Evolutionary conservation across 306 rosid genomes (phyloP).

Genomic region (Cucumis cinereus): DNA sequence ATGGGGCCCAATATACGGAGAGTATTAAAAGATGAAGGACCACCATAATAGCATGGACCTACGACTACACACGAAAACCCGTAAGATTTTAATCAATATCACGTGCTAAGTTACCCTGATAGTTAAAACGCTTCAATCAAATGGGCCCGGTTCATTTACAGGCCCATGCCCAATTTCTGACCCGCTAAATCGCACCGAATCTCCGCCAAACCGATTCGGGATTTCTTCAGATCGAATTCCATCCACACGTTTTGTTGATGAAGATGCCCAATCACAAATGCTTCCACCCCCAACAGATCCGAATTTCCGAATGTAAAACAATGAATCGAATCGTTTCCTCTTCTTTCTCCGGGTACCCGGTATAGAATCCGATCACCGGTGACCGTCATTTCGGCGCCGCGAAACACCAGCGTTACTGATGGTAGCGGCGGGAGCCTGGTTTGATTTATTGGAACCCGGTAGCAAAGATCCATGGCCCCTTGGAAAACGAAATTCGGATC

Average conservation of each 20-base stretch:
- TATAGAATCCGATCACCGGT: slow-evolving; percentile 39
- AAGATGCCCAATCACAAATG: slow-evolving; percentile 67
- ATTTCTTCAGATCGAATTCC: slow-evolving; percentile 60
- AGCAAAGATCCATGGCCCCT: slow-evolving; percentile 69
- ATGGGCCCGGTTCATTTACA: slow-evolving; percentile 5
- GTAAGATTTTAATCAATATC: neutral
- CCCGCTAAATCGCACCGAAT: slow-evolving; percentile 47
- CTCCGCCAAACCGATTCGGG: slow-evolving; percentile 55
- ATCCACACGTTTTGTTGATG: slow-evolving; percentile 82
- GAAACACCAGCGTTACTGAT: slow-evolving; percentile 45
- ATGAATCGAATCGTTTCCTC: slow-evolving; percentile 42
- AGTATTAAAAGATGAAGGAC: neutral
- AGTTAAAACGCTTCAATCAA: slow-evolving; percentile 3
- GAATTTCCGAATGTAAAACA: slow-evolving; percentile 88
- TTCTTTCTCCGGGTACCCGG: slow-evolving; percentile 26
- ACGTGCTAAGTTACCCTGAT: neutral
- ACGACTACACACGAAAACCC: slow-evolving; percentile 4
- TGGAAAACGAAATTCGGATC: slow-evolving; percentile 58
- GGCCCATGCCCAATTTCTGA: slow-evolving; percentile 10
- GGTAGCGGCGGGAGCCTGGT: slow-evolving; percentile 31
- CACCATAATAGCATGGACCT: slow-evolving; percentile 5
- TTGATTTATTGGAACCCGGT: slow-evolving; percentile 27
- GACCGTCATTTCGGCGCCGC: slow-evolving; percentile 54
- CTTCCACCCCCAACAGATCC: slow-evolving; percentile 65
- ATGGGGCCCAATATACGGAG: neutral